Evolutionary conservation across 495 filamentous ascomycete species (phyloP).

Genomic region (Coniosporium apollinis): DNA sequence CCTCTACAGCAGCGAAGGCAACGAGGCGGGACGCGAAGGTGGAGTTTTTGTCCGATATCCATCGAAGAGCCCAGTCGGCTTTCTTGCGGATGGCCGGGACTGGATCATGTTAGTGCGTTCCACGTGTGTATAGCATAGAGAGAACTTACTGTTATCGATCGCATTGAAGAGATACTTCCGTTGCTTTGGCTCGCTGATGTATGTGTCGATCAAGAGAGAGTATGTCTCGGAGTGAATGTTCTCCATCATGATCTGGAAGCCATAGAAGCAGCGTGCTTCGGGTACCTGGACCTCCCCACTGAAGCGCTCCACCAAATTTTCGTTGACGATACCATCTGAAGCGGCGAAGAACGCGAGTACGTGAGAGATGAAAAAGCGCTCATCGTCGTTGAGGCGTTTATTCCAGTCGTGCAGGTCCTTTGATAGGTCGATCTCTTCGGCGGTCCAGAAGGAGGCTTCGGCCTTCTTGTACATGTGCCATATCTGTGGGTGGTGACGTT

Average conservation of each 20-base stretch:
- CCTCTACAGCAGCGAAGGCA: conserved; percentile 94
- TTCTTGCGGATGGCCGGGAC: conserved; percentile 94
- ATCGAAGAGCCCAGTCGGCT: conserved; percentile 90
- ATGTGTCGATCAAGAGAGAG: conserved; percentile 97
- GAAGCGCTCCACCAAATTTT: conserved; percentile 97
- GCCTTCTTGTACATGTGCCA: conserved; percentile 99
- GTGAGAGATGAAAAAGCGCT: conserved; percentile 95
- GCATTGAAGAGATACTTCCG: conserved; percentile 92
- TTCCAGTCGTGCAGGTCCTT: conserved; percentile 99
- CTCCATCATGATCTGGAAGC: conserved; percentile 99
- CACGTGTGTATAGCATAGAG: background rate
- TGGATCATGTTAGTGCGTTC: conserved; percentile 24
- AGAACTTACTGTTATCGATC: conserved; percentile 74
- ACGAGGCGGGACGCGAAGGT: conserved; percentile 93
- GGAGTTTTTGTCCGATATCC: conserved; percentile 83
- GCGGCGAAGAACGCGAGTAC: conserved; percentile 98
- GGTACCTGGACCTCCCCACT: conserved; percentile 92
- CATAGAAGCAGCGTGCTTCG: conserved; percentile 98
- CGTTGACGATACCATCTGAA: conserved; percentile 98
- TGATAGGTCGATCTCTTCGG: conserved; percentile 96
- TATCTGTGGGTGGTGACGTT: conserved; percentile 43
- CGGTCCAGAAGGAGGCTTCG: conserved; percentile 98
- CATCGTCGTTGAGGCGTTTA: conserved; percentile 88
- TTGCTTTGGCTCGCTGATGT: conserved; percentile 97
- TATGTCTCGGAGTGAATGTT: conserved; percentile 99